Evolutionary conservation across 2,329 filamentous ascomycete genomes (phyloP).

Genomic region (Paecilomyces sp.): DNA sequence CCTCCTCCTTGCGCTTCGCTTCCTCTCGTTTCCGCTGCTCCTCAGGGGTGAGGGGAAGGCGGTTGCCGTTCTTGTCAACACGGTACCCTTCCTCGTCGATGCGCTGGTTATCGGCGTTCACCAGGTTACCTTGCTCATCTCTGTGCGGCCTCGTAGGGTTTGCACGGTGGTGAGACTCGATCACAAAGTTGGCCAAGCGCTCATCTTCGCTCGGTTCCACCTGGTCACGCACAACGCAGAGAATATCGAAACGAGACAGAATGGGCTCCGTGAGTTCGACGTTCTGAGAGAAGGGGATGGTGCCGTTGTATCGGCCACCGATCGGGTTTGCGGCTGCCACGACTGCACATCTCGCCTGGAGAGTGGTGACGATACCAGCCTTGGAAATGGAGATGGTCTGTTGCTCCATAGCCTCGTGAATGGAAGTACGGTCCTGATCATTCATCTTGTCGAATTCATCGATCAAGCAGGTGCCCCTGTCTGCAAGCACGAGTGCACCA

Average conservation of each 20-base stretch:
- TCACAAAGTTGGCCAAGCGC: constrained; percentile 86
- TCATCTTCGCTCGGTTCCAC: constrained; percentile 91
- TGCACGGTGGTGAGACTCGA: constrained; percentile 85
- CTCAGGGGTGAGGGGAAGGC: constrained; percentile 37
- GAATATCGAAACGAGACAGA: constrained; percentile 92
- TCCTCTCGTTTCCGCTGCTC: constrained; percentile 32
- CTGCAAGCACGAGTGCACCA: constrained; percentile 87
- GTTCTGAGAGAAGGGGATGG: constrained; percentile 90
- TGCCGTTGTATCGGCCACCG: constrained; percentile 92
- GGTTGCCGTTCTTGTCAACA: constrained; percentile 39
- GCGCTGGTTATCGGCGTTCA: constrained; percentile 38
- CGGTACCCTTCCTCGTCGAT: constrained; percentile 57
- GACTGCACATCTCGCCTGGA: constrained; percentile 92
- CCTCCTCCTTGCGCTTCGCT: constrained; percentile 38
- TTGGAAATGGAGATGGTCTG: constrained; percentile 99
- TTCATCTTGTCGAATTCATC: constrained; percentile 99
- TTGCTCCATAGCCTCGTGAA: constrained; percentile 99
- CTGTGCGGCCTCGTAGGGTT: constrained; percentile 58
- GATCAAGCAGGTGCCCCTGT: constrained; percentile 90
- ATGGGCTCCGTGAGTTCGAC: constrained; percentile 97
- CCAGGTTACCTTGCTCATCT: constrained; percentile 37
- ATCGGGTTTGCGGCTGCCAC: constrained; percentile 96
- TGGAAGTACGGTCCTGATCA: constrained; percentile 93
- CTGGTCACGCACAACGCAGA: constrained; percentile 91
- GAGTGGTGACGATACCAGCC: constrained; percentile 92